Evolutionary conservation across 371 early-diverging fungal genomes (phyloP).

Genomic region (Rhizopus stolonifer): DNA sequence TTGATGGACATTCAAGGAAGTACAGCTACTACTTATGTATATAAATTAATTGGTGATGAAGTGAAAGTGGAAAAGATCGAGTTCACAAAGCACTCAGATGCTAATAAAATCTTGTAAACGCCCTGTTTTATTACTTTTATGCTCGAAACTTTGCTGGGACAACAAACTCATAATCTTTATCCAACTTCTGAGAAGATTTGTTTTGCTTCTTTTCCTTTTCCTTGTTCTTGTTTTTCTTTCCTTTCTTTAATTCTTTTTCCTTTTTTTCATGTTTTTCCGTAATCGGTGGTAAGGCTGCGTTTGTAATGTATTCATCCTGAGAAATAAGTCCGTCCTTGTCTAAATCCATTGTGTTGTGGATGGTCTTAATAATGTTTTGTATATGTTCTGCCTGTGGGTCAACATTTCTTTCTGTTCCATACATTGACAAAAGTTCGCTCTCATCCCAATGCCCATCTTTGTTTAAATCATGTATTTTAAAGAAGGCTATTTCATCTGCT

Average conservation of each 20-base stretch:
- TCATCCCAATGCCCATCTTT: conserved; percentile 39
- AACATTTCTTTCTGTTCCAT: conserved; percentile 34
- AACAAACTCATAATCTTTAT: not conserved
- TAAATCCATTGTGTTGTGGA: conserved; percentile 39
- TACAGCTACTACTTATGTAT: conserved; percentile 83
- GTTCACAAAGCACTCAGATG: conserved; percentile 59
- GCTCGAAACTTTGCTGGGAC: conserved; percentile 13
- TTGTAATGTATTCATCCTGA: conserved; percentile 29
- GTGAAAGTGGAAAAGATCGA: conserved; percentile 85
- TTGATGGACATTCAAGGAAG: conserved; percentile 89
- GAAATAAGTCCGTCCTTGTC: conserved; percentile 35
- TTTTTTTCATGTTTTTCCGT: conserved; percentile 16
- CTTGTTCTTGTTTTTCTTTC: not conserved
- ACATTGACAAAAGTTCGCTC: conserved; percentile 30
- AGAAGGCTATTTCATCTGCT: conserved; percentile 37
- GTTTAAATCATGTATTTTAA: conserved; percentile 46
- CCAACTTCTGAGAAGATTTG: not conserved
- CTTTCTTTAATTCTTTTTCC: conserved; percentile 21
- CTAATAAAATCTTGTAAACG: conserved; percentile 1
- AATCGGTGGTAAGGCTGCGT: conserved; percentile 22
- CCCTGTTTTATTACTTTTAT: not conserved
- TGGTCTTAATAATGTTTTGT: conserved; percentile 35
- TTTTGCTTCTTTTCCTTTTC: not conserved
- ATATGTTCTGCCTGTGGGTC: conserved; percentile 39
- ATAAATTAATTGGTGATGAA: conserved; percentile 61